A percentile compares a stretch with the other conserved stretches of the same genome.
phyloP scores from a whole-genome alignment of 306 rosid species.

The Ormosia emarginata region DNA sequence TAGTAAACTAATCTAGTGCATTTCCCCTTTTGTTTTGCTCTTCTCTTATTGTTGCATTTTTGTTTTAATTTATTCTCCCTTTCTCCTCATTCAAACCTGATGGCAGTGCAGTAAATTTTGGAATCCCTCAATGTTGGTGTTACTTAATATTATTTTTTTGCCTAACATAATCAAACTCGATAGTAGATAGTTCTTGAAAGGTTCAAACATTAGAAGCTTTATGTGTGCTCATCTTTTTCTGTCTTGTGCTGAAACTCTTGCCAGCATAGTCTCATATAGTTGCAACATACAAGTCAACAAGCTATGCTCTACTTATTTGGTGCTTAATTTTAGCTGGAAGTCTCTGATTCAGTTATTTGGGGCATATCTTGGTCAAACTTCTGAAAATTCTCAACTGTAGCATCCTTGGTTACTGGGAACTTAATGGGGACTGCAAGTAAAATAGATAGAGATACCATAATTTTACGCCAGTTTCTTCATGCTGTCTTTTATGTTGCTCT shows the following conservation, averaged over 20 bases:
- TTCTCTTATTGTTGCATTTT: neutral
- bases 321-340: neutral
- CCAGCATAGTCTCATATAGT: neutral
- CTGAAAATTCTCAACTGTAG: neutral
- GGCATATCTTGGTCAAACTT: constrained; percentile 6
- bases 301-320: neutral
- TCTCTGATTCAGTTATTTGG: neutral
- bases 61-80: neutral
- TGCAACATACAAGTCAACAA: neutral
- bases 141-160: neutral
- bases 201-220: neutral
- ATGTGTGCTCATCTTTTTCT: neutral
- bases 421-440: neutral
- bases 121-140: neutral
- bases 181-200: neutral
- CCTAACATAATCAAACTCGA: neutral
- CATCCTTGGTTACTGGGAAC: neutral
- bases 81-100: neutral
- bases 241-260: constrained; percentile 11
- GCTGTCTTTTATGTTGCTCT: neutral
- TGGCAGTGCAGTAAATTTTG: neutral
- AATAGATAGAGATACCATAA: neutral
- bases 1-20: constrained; percentile 43
- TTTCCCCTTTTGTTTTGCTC: constrained; percentile 18
- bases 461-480: constrained; percentile 11